Evolutionary conservation across 2,329 filamentous ascomycete species (phyloP).

Genomic region (Calonectria naviculata): DNA sequence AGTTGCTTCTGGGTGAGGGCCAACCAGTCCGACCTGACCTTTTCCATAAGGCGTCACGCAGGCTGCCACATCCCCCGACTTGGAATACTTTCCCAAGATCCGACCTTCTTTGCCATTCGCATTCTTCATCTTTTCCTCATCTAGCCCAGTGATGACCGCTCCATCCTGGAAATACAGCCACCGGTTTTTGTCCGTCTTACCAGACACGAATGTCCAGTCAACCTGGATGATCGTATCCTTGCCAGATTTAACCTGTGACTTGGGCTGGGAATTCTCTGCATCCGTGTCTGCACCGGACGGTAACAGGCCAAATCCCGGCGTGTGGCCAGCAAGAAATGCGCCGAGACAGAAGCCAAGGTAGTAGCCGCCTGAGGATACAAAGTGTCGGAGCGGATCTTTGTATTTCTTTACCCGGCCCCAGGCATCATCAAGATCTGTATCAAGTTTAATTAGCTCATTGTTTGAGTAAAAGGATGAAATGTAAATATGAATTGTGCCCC

Average conservation of each 20-base stretch:
- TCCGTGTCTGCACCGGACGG: constrained; percentile 16
- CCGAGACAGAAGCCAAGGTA: constrained; percentile 43
- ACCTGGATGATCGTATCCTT: constrained; percentile 37
- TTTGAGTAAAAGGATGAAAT: neutral
- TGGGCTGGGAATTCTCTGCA: constrained; percentile 19
- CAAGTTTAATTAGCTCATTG: neutral
- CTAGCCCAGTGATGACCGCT: constrained; percentile 30
- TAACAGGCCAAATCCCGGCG: constrained; percentile 35
- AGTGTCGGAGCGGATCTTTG: constrained; percentile 24
- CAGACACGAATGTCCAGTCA: constrained; percentile 36
- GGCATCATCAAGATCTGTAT: constrained; percentile 28
- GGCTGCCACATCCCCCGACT: constrained; percentile 36
- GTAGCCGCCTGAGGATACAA: constrained; percentile 34
- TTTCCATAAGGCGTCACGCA: constrained; percentile 33
- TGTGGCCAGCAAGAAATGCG: constrained; percentile 38
- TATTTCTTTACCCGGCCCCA: constrained; percentile 27
- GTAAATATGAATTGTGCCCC: too few relatives aligned
- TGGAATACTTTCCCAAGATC: constrained; percentile 36
- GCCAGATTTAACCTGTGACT: constrained; percentile 29
- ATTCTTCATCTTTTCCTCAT: neutral
- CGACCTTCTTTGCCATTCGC: neutral
- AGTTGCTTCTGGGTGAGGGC: constrained; percentile 40
- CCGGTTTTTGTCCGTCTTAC: constrained; percentile 21
- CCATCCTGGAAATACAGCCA: constrained; percentile 44
- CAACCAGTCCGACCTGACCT: constrained; percentile 38